Conservation (phyloP, 2,329 filamentous ascomycete genomes). For the Neonectria coccinea region DNA sequence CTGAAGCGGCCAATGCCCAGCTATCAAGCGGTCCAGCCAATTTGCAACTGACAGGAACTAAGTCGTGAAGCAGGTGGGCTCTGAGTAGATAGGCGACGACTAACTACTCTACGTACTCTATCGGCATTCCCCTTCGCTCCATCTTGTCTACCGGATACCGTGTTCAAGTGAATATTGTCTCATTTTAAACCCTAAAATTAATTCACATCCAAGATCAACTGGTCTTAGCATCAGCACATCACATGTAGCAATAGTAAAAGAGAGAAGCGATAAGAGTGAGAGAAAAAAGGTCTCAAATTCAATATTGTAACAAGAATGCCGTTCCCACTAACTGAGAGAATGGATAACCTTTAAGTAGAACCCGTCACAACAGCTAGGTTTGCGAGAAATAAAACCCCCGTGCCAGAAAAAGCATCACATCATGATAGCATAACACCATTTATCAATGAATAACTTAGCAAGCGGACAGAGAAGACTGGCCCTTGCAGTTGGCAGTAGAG, state of each 20-base stretch:
- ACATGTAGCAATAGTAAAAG: neutral
- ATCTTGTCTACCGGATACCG: too few relatives aligned
- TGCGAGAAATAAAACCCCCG: neutral
- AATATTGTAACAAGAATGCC: neutral
- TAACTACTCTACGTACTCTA: too few relatives aligned
- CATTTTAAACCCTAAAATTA: too few relatives aligned
- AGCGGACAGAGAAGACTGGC: slow-evolving; percentile 19
- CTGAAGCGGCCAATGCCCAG: too few relatives aligned
- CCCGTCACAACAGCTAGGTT: neutral
- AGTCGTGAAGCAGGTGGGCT: too few relatives aligned
- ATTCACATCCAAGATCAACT: too few relatives aligned
- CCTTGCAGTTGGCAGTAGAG: slow-evolving; percentile 25
- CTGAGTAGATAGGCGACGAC: too few relatives aligned
- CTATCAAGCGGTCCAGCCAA: too few relatives aligned
- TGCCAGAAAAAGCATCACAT: neutral
- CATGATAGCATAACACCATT: neutral
- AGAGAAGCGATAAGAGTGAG: neutral
- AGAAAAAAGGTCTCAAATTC: neutral
- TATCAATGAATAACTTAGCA: slow-evolving; percentile 13
- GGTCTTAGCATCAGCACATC: neutral
- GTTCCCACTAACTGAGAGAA: neutral
- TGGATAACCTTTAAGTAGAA: neutral
- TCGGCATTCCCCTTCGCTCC: too few relatives aligned
- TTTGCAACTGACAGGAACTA: too few relatives aligned
- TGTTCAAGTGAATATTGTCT: too few relatives aligned